Percentiles rank a stretch among this genome's conserved stretches.
These are phyloP conservation scores for Arthrobotrys musiformis DNA, from an alignment of 2,329 filamentous ascomycete genomes.

Conservation along the genomic window DNA sequence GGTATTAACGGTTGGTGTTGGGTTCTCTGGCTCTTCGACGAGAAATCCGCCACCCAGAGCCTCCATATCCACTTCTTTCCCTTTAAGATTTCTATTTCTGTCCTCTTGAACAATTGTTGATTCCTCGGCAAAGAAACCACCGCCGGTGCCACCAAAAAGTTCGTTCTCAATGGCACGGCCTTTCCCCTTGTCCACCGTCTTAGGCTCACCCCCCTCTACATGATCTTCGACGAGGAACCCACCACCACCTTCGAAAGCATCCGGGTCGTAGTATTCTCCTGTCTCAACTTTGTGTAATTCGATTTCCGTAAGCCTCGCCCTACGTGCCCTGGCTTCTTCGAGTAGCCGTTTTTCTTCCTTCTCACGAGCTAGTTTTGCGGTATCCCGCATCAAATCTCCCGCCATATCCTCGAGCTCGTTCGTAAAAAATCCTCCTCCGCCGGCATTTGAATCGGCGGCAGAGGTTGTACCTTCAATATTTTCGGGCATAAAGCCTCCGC, in stretches of 20 bases:
- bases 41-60: conserved; percentile 33
- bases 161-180: neutral
- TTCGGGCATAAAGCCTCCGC: conserved; percentile 65
- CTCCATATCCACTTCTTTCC: neutral
- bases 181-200: conserved; percentile 10
- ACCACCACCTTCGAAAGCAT: conserved; percentile 14
- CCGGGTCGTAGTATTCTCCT: conserved; percentile 20
- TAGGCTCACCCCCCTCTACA: neutral
- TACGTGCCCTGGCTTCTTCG: conserved; percentile 8
- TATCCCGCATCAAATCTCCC: conserved; percentile 3
- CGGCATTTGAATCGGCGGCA: conserved; percentile 30
- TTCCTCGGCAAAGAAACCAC: conserved; percentile 16
- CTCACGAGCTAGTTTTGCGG: conserved; percentile 6
- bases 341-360: conserved; percentile 6
- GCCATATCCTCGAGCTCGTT: conserved; percentile 38
- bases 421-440: conserved; percentile 40
- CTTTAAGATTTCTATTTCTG: neutral
- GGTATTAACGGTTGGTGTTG: neutral
- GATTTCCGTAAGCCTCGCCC: conserved; percentile 5
- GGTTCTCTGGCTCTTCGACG: neutral
- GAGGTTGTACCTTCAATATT: conserved; percentile 59
- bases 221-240: conserved; percentile 14
- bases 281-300: conserved; percentile 11
- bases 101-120: neutral
- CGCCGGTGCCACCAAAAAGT: neutral